Conservation (phyloP, 1,139 yeast genomes). For the Suhomyces panamericanus region DNA sequence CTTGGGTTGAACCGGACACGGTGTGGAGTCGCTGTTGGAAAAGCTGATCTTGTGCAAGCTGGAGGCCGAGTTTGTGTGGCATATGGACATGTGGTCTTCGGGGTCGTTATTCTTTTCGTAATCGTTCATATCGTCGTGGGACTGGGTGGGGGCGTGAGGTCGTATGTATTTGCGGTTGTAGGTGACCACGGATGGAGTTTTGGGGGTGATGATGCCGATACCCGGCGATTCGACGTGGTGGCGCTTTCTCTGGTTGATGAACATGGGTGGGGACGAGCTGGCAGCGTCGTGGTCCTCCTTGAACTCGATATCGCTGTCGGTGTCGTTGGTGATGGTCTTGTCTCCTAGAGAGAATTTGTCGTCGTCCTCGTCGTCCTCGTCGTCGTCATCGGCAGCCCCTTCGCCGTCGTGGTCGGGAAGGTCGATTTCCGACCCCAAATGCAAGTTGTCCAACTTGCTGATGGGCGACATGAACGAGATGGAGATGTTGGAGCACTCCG, state of each 20-base stretch:
- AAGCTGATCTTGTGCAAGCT: slow-evolving; percentile 20
- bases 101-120: slow-evolving; percentile 11
- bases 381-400: slow-evolving; percentile 9
- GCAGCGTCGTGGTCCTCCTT: slow-evolving; percentile 11
- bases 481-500: slow-evolving; percentile 18
- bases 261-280: slow-evolving; percentile 18
- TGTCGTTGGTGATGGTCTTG: slow-evolving; percentile 19
- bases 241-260: slow-evolving; percentile 20
- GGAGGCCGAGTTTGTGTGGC: slow-evolving; percentile 17
- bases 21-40: slow-evolving; percentile 27
- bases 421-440: slow-evolving; percentile 17
- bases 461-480: slow-evolving; percentile 40
- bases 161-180: slow-evolving; percentile 8
- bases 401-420: slow-evolving; percentile 5
- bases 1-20: slow-evolving; percentile 26
- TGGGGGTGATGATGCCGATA: slow-evolving; percentile 18
- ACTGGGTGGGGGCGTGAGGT: slow-evolving; percentile 8
- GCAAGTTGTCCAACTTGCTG: slow-evolving; percentile 18
- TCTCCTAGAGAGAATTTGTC: slow-evolving; percentile 15
- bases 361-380: slow-evolving; percentile 13
- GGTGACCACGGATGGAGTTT: slow-evolving; percentile 3
- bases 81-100: slow-evolving; percentile 17
- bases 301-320: slow-evolving; percentile 18
- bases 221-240: slow-evolving; percentile 20
- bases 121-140: slow-evolving; percentile 8